Evolutionary conservation across 345 rosid genomes (phyloP), one percentile per base, ranked within the genome.

Genomic region (Acer campestre): DNA sequence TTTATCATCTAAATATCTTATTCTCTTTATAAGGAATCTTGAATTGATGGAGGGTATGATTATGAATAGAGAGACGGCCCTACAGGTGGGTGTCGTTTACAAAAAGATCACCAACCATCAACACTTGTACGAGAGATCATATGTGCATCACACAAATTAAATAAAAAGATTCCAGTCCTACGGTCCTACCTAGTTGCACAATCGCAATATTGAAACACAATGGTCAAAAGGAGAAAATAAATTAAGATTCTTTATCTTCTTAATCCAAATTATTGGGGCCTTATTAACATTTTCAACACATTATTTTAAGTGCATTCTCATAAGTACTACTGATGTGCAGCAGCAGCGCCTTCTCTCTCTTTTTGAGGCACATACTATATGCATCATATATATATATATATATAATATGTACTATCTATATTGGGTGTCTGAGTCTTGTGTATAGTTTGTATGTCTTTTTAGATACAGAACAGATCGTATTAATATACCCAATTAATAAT

Each of bases 211-310:
- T 49, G 1, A 14, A 49, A 70, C 3, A 29, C 7, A 1, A 23
- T 22, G 38, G 1, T 42, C 46, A 44, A n/a, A n/a, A 68, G 20
- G 22, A 70, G 5, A 25, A 27, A 46, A 68, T 3, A 66, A 65
- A 6, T n/a, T 17, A 3, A 70, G 62, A 71, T 70, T 70, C 63
- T 70, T 29, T 49, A 20, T 59, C n/a, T 22, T 72, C 64, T 38
- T 35, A 35, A 72, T 58, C 48, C 18, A 25, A 49, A 70, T 70
- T 23, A 51, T 70, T 23, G 73, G 40, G 27, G 61, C 73, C 51
- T 29, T 29, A 55, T n/a, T 18, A 31, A 35, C 46, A 53, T 17
- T 4, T 55, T 68, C 16, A 35, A 6, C 3, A 68, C n/a, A 8
- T 49, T 49, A 49, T 12, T 49, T 35, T 4, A 49, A 49, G 14